These are phyloP conservation scores for Effrenium voratum DNA, from an alignment of 73 alveolate genomes.

Conservation along the genomic window DNA sequence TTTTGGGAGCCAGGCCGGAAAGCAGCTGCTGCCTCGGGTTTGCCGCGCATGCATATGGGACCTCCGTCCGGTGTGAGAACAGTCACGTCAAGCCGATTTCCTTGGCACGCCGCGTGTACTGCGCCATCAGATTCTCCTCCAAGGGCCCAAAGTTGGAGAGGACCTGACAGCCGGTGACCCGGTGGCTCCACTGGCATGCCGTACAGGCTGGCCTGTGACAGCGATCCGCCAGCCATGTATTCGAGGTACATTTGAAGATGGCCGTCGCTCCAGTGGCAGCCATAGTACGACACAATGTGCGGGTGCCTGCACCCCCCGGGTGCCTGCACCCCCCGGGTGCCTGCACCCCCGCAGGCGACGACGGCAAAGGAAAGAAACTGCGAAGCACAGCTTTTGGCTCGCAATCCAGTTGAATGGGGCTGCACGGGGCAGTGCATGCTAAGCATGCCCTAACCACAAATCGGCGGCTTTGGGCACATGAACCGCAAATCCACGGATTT, in stretches of 20 bases:
- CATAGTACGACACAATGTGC: conserved; percentile 79
- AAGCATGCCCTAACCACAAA: too few species aligned
- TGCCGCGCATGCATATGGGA: neutral
- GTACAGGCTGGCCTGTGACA: conserved; percentile 44
- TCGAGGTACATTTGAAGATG: conserved; percentile 85
- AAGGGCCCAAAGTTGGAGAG: conserved; percentile 75
- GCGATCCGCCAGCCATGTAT: conserved; percentile 91
- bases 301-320: conserved; percentile 49
- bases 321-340: too few species aligned
- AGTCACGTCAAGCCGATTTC: neutral
- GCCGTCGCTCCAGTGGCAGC: conserved; percentile 59
- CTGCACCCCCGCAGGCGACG: too few species aligned
- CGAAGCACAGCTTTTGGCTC: too few species aligned
- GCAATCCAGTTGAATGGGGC: too few species aligned
- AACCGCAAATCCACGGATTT: neutral
- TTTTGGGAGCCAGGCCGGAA: conserved; percentile 16
- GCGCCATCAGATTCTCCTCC: conserved; percentile 52
- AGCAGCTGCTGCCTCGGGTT: conserved; percentile 74
- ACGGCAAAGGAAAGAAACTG: too few species aligned
- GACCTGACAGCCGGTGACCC: neutral
- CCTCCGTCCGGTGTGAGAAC: neutral
- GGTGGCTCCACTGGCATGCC: neutral
- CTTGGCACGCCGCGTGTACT: conserved; percentile 30
- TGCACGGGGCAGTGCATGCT: too few species aligned
- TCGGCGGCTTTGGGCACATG: too few species aligned